phyloP scores from a whole-genome alignment of 768 basidiomycete species.

The Mycena filopes region DNA sequence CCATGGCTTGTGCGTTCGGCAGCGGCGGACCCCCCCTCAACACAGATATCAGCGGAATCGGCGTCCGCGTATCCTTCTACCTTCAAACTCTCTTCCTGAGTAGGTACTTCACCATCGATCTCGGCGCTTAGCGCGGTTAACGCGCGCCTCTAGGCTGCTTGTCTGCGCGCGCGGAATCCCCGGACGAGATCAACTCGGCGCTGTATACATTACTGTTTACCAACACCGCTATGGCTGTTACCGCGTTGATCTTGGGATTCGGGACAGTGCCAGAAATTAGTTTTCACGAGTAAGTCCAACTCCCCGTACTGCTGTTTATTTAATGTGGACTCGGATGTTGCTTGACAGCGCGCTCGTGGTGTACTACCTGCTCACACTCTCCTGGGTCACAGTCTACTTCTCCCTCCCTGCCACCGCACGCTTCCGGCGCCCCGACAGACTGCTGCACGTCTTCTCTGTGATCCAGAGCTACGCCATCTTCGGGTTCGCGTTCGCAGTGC shows the following conservation, averaged over 20 bases:
- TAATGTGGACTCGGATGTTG: no score
- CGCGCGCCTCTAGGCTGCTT: constrained; percentile 26
- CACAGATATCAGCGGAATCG: constrained; percentile 30
- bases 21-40: constrained; percentile 15
- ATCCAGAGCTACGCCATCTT: constrained; percentile 35
- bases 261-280: constrained; percentile 28
- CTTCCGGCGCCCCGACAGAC: constrained; percentile 19
- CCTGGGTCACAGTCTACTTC: constrained; percentile 35
- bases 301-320: no score
- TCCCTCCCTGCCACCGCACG: constrained; percentile 30
- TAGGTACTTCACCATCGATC: neutral
- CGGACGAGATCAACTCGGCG: constrained; percentile 28
- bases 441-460: constrained; percentile 32
- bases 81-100: constrained; percentile 30
- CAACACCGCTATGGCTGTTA: constrained; percentile 32
- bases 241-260: constrained; percentile 33
- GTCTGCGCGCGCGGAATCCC: constrained; percentile 25
- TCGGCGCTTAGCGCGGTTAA: neutral
- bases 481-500: constrained; percentile 30
- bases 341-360: constrained; percentile 35
- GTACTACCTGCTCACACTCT: constrained; percentile 33
- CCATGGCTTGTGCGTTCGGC: no score
- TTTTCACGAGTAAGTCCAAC: constrained; percentile 30
- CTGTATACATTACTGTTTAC: constrained; percentile 32
- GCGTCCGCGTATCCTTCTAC: constrained; percentile 33